Conservation (phyloP, 2,329 filamentous ascomycete species). For the Aspergillus brunneoviolaceus region DNA sequence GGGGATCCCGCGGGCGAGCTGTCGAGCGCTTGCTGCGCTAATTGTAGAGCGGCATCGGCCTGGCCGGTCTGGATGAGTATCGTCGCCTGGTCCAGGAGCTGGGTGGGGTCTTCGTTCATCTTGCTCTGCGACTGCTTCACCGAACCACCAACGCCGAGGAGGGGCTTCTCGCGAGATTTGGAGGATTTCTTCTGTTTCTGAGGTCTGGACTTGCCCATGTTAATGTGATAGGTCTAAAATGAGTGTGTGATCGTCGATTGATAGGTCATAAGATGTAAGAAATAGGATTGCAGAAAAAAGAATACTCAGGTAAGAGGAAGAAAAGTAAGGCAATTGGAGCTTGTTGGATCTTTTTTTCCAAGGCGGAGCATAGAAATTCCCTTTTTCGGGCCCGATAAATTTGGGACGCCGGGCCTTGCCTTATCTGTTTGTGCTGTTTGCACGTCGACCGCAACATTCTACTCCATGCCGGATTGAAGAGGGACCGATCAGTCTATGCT, state of each 20-base stretch:
- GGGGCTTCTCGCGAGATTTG: conserved; percentile 44
- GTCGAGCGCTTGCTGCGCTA: conserved; percentile 55
- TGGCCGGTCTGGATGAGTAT: conserved; percentile 59
- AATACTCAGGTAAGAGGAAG: not conserved
- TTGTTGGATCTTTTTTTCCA: conserved; percentile 3
- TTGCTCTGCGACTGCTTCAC: conserved; percentile 44
- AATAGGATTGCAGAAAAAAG: conserved; percentile 2
- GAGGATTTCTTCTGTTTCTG: conserved; percentile 47
- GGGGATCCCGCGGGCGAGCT: conserved; percentile 34
- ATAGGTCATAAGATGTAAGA: not conserved
- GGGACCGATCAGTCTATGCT: conserved; percentile 13
- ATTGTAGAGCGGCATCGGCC: conserved; percentile 56
- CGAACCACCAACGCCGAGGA: conserved; percentile 42
- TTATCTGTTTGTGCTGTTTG: conserved; percentile 44
- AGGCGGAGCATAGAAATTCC: conserved; percentile 18
- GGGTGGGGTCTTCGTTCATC: conserved; percentile 52
- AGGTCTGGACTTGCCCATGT: conserved; percentile 55
- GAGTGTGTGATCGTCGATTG: conserved; percentile 8
- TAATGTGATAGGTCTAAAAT: conserved; percentile 16
- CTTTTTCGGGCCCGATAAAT: conserved; percentile 25
- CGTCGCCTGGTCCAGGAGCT: conserved; percentile 58
- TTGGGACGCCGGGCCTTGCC: conserved; percentile 23
- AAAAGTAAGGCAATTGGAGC: not conserved
- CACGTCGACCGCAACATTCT: conserved; percentile 30
- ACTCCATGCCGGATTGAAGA: conserved; percentile 14